Base-by-base conservation (phyloP, 1,284 basidiomycete species). In the Rhodotorula glutinis region DNA sequence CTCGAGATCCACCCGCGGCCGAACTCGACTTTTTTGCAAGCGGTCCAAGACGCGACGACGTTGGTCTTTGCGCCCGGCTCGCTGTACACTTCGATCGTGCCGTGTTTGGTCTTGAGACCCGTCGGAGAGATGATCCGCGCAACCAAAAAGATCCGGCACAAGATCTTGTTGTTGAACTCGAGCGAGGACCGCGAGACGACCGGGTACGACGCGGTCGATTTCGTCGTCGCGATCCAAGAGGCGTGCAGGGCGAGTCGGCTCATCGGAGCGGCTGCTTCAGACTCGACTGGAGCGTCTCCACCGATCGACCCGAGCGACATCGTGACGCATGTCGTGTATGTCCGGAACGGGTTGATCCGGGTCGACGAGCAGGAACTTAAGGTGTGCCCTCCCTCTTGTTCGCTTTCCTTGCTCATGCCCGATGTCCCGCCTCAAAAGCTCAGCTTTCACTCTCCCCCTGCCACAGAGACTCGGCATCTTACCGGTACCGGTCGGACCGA, bases 131-230 rank as follows among this genome's bases (percentile, higher is more conserved):
- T 85, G 16, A 94, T 98, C 67, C 69, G 11, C n/a, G 27, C 25
- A 13, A 51, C n/a, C 49, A 27, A 9, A 25, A 65, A 57, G 58
- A 81, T 97, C 21, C 83, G 83, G 47, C 88, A 87, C 47, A 98
- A 97, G 78, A 84, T 97, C 19, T 79, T 98, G 40, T 83, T 98
- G 1, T 79, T 98, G 63, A 98, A 98, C 77, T 83, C 87, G 21
- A 84, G 83, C 67, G 93, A 93, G 73, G 95, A 98, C 77, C 84
- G 95, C 65, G 95, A 98, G 78, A 97, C 94, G 0, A 83, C 85
- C 14, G 89, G 86, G 2, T 95, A 95, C 78, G 85, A 83, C 2
- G 93, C 91, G 0, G 80, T 85, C 19, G 91, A 96, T 78, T 96
- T 74, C 57, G 66, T 74, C 17, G 23, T 43, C 1, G 68, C 71